Evolutionary conservation across 371 early-diverging fungal genomes (phyloP).

Genomic region (Massospora cicadina): DNA sequence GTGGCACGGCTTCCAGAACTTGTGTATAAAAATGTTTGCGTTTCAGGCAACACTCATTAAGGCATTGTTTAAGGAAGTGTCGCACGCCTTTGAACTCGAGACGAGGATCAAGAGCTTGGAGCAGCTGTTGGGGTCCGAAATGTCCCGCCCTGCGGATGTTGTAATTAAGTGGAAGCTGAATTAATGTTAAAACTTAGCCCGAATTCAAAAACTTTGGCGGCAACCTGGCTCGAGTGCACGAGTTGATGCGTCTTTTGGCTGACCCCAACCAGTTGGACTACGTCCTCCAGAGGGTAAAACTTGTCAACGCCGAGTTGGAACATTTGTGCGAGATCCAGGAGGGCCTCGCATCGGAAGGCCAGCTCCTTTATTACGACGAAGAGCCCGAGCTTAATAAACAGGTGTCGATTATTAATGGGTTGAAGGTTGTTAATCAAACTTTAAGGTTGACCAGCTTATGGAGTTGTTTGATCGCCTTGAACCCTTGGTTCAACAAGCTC

Average conservation of each 20-base stretch:
- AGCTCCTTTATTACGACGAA: neutral
- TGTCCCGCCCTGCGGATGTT: neutral
- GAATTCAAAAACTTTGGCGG: conserved; percentile 6
- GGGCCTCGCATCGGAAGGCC: neutral
- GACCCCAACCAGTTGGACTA: neutral
- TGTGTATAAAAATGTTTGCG: conserved; percentile 1
- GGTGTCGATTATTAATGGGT: neutral
- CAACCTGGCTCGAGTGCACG: neutral
- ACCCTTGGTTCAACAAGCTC: conserved; percentile 1
- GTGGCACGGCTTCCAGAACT: neutral
- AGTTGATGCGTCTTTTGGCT: neutral
- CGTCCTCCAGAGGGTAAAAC: neutral
- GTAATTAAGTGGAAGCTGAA: neutral
- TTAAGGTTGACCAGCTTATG: conserved; percentile 2
- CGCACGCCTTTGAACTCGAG: conserved; percentile 3
- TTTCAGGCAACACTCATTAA: neutral
- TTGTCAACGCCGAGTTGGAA: conserved; percentile 1
- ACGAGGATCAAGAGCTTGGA: conserved; percentile 1
- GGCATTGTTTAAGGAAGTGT: neutral
- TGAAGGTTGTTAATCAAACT: neutral
- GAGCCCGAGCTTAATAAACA: conserved; percentile 1
- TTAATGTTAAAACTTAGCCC: neutral
- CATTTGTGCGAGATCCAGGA: neutral
- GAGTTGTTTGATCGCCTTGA: neutral
- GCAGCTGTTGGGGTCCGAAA: neutral